Conservation (phyloP, 2,329 filamentous ascomycete genomes). For the Trichoderma sp. region DNA sequence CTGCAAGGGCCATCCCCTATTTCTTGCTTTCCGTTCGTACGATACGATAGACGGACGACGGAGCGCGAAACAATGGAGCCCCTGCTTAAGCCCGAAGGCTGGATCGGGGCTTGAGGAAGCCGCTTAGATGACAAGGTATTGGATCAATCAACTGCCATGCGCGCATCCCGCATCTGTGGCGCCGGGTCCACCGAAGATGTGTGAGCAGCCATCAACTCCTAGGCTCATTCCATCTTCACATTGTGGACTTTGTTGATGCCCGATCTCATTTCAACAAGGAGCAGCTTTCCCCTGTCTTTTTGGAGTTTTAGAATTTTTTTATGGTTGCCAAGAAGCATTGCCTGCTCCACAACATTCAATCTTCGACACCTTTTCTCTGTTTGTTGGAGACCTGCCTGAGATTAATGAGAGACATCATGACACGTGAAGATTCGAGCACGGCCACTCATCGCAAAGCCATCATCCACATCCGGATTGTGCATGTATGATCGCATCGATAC, state of each 20-base stretch:
- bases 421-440: neutral
- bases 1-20: no score
- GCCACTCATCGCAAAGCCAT: neutral
- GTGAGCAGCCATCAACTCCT: no score
- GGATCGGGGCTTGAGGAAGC: no score
- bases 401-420: neutral
- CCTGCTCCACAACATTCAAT: constrained; percentile 1
- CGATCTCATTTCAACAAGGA: neutral
- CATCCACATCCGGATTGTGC: neutral
- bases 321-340: neutral
- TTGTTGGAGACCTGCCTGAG: neutral
- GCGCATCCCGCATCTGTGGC: no score
- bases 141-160: no score
- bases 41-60: neutral
- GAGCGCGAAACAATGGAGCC: no score
- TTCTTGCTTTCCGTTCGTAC: neutral
- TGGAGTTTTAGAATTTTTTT: neutral
- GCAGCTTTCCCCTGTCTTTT: neutral
- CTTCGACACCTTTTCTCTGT: neutral
- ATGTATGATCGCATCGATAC: neutral
- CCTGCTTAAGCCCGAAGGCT: no score
- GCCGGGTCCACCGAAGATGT: no score
- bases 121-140: no score
- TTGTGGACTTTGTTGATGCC: constrained; percentile 7
- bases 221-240: neutral